Conservation (phyloP, 2,329 filamentous ascomycete genomes). For the Niveomyces coronatus region DNA sequence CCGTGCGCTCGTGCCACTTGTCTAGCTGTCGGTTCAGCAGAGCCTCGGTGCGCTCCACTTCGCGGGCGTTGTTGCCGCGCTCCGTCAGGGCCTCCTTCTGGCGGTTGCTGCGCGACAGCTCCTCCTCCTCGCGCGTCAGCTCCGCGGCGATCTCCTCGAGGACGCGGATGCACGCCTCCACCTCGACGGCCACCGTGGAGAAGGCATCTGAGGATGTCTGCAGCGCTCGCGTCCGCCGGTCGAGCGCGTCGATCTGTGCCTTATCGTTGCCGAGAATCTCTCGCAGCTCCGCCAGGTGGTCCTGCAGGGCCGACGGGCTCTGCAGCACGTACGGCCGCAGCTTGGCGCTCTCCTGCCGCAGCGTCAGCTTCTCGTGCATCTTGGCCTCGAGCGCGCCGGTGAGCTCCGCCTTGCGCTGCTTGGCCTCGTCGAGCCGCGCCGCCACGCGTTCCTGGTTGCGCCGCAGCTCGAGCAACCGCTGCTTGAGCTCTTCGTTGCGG, state of each 20-base stretch:
- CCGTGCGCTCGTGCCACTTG: conserved; percentile 80
- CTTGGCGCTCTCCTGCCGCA: conserved; percentile 79
- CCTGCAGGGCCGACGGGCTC: conserved; percentile 73
- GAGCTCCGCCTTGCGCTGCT: conserved; percentile 67
- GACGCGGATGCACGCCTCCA: conserved; percentile 78
- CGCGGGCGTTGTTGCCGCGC: conserved; percentile 76
- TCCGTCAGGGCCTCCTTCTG: conserved; percentile 84
- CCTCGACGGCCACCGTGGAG: conserved; percentile 70
- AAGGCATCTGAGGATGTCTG: conserved; percentile 92
- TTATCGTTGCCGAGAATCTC: conserved; percentile 71
- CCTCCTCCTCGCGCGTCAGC: conserved; percentile 82
- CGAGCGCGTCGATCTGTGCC: conserved; percentile 74
- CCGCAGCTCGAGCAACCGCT: conserved; percentile 67
- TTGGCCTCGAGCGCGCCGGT: conserved; percentile 63
- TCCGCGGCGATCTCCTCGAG: conserved; percentile 82
- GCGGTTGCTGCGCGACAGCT: conserved; percentile 65
- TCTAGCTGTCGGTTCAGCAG: conserved; percentile 73
- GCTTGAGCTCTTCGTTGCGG: conserved; percentile 80
- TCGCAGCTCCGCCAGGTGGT: conserved; percentile 69
- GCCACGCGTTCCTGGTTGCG: conserved; percentile 75
- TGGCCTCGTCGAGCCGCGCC: conserved; percentile 71
- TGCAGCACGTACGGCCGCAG: conserved; percentile 86
- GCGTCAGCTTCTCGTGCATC: conserved; percentile 56
- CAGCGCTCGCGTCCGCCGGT: conserved; percentile 76
- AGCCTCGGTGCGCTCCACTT: conserved; percentile 81